Evolutionary conservation across 371 early-diverging fungal species (phyloP), one percentile per base, ranked within the genome.

Genomic region (Fennellomyces sp.): DNA sequence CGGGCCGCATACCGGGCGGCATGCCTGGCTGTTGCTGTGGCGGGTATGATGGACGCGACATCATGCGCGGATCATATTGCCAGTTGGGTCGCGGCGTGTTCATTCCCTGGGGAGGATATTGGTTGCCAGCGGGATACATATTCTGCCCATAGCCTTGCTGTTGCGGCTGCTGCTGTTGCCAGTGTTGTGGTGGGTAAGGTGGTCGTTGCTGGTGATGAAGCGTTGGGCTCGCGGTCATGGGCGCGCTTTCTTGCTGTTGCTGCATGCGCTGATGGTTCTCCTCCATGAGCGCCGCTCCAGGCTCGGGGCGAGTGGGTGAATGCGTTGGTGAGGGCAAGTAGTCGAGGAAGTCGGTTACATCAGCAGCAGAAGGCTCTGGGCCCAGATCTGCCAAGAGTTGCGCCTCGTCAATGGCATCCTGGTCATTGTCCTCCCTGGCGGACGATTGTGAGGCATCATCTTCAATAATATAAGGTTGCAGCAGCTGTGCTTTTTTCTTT

Each of bases 401-500:
- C 17, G 13, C 39, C 5, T 39, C n/a, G 8, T 29, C 28, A 15
- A 13, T 17, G 13, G 33, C 12, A 15, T 41, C 48, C 15, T 25
- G 17, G 7, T 41, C 27, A 28, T 39, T 30, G 11, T 30, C 49
- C 15, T 50, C 56, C 17, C 55, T 39, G 25, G 29, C 5, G 1
- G 35, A 42, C 23, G 23, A 11, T 26, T 36, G 42, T 30, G 49
- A 19, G 8, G 19, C 45, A 27, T n/a, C 39, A 41, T 42, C 64
- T 30, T 47, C n/a, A 33, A 45, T 4, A 35, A 39, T 21, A 28
- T 58, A 58, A 15, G 51, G 57, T 30, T 68, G 59, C 21, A 85
- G 55, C 27, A 85, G 31, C 26, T 61, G 53, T 21, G 65, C 60
- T 30, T 76, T 70, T 58, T 82, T 82, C 66, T 87, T 87, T 52